Base-by-base conservation (phyloP, 139 green algal genomes). In the Asterochloris erici region DNA sequence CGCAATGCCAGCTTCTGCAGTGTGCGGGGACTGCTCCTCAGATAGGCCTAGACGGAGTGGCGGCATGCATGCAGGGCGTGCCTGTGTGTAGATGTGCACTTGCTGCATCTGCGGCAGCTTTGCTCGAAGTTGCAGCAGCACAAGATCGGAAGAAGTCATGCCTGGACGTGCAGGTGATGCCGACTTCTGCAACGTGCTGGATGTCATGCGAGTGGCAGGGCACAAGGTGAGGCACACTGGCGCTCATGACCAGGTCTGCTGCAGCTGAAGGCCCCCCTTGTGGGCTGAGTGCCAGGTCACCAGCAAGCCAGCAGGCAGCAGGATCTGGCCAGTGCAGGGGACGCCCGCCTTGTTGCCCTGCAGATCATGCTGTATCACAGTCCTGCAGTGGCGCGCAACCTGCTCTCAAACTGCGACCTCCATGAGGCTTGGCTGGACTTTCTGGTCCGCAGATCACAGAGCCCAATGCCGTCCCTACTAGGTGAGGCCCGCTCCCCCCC, bases 181-280 rank as follows among this genome's bases (percentile, higher is more conserved):
- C 68, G 76, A 80, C 76, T 80, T 70, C 76, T 70, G 68, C 24
- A 62, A 80, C 29, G 60, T 80, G 23, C 60, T 80, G n/a, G 76
- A 80, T 24, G 60, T 62, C 38, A 62, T 62, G 21, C 76, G 76
- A 13, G n/a, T 80, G 68, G 76, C 76, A 26, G 76, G 76, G 29
- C 76, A 80, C 23, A 80, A 70, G 60, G 76, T 80, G 60, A n/a
- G 68, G 14, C 60, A 70, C 14, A 70, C 69, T 21, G n/a, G 68
- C 60, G 68, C 76, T 11, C 23, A 70, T 6, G n/a, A 54, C 38
- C 2, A 54, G 38, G 38, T 54, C 38, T 54, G 38, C 4, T 54
- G 38, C 38, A 54, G 38, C 38, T 54, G 38, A 54, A 54, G 38
- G 4, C 38, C 38, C 38, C 38, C 38, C 38, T 6, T 54, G 38